A percentile compares a stretch with the other conserved stretches of the same genome.
These are phyloP conservation scores for Heliamphora pulchella DNA, from an alignment of 179 eudicot genomes.

Conservation along the genomic window DNA sequence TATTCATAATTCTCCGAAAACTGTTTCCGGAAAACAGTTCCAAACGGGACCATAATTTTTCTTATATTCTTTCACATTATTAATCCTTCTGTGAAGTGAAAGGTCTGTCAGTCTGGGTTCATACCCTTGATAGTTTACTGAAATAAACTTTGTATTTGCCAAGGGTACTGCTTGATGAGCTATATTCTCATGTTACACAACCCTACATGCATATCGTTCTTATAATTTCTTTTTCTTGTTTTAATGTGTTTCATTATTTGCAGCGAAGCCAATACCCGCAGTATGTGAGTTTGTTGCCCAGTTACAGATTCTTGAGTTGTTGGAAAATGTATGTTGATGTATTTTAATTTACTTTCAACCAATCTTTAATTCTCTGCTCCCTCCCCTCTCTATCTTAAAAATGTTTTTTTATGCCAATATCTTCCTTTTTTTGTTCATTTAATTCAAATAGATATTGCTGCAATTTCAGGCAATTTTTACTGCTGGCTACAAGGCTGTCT, in stretches of 20 bases:
- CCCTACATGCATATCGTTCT: neutral
- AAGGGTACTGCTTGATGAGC: conserved; percentile 2
- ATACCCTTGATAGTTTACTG: too few relatives aligned
- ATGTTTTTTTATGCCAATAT: neutral
- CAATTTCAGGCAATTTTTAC: conserved; percentile 73
- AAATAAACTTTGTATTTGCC: neutral
- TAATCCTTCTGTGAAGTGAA: too few relatives aligned
- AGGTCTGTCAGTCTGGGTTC: too few relatives aligned
- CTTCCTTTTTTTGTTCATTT: neutral
- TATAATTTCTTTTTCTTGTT: neutral
- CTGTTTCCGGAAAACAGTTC: too few relatives aligned
- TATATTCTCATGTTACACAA: neutral
- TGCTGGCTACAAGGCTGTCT: conserved; percentile 91
- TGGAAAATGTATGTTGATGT: conserved; percentile 60
- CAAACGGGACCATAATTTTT: too few relatives aligned
- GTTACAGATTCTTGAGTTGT: conserved; percentile 75
- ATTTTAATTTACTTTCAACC: neutral
- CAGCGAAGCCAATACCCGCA: conserved; percentile 74
- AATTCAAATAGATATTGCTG: neutral
- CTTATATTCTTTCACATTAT: too few relatives aligned
- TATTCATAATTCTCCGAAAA: too few relatives aligned
- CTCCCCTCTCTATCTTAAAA: neutral
- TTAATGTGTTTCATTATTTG: conserved; percentile 22
- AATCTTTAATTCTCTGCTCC: too few relatives aligned
- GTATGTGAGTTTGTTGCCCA: conserved; percentile 76